These are phyloP conservation scores for Pythium oligandrum DNA, from an alignment of 352 stramenopile species.

Conservation along the genomic window DNA sequence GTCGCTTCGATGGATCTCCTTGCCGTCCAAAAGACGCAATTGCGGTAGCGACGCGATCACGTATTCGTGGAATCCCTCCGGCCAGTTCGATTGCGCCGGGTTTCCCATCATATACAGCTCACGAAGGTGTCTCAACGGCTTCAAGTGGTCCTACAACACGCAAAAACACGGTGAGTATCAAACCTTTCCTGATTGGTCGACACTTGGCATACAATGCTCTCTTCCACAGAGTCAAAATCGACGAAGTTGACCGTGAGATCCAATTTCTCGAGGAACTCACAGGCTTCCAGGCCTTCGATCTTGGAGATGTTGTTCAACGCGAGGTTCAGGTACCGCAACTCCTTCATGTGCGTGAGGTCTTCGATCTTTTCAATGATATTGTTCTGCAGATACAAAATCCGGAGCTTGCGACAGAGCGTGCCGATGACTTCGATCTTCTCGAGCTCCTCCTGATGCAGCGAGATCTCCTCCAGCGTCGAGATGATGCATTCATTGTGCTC, in stretches of 20 bases:
- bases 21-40: conserved; percentile 85
- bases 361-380: conserved; percentile 95
- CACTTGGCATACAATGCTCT: conserved; percentile 52
- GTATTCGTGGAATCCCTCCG: conserved; percentile 69
- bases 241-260: conserved; percentile 96
- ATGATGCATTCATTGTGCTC: conserved; percentile 94
- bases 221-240: conserved; percentile 87
- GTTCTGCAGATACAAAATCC: conserved; percentile 95
- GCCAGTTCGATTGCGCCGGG: conserved; percentile 79
- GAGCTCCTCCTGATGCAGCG: conserved; percentile 91
- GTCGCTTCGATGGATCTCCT: conserved; percentile 81
- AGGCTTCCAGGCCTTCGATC: conserved; percentile 81
- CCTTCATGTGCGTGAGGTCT: conserved; percentile 91
- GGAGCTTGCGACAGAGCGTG: conserved; percentile 85
- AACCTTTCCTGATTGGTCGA: background rate
- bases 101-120: conserved; percentile 96
- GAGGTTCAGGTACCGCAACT: conserved; percentile 94
- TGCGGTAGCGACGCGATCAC: conserved; percentile 85
- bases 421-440: conserved; percentile 91
- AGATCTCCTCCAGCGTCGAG: conserved; percentile 92
- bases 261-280: conserved; percentile 91
- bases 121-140: conserved; percentile 64
- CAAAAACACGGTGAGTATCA: background rate
- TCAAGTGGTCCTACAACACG: conserved; percentile 54
- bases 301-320: conserved; percentile 93